Conservation (phyloP, 2,329 filamentous ascomycete genomes). For the Paecilomyces fulvus region DNA sequence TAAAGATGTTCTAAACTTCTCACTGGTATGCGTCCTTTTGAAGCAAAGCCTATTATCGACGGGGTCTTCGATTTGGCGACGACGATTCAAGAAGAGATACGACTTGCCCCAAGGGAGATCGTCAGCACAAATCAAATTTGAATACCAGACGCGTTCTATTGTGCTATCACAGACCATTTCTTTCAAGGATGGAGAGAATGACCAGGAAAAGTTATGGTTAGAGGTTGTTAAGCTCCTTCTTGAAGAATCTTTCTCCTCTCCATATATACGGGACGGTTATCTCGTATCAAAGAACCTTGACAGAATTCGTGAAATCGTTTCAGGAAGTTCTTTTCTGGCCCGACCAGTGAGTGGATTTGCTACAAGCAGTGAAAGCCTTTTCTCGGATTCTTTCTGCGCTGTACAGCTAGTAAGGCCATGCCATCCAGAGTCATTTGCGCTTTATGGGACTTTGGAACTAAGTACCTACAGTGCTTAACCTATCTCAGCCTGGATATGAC, state of each 20-base stretch:
- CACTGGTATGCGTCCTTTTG: constrained; percentile 17
- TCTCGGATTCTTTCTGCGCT: constrained; percentile 18
- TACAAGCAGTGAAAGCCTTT: constrained; percentile 1
- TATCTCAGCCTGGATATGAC: constrained; percentile 23
- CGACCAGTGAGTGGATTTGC: constrained; percentile 13
- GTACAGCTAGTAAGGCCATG: constrained; percentile 21
- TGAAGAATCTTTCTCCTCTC: constrained; percentile 12
- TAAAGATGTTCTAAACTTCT: constrained; percentile 22
- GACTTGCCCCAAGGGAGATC: constrained; percentile 17
- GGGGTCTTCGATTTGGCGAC: constrained; percentile 26
- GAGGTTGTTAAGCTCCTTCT: constrained; percentile 22
- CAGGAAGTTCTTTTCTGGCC: constrained; percentile 14
- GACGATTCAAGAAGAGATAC: constrained; percentile 24
- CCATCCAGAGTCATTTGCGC: constrained; percentile 1
- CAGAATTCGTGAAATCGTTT: constrained; percentile 12
- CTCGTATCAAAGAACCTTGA: constrained; percentile 15
- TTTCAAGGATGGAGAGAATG: constrained; percentile 17
- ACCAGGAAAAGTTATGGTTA: constrained; percentile 21
- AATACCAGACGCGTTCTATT: constrained; percentile 29
- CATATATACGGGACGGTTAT: not conserved
- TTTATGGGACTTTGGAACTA: not conserved
- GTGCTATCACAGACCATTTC: constrained; percentile 20
- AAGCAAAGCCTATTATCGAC: constrained; percentile 15
- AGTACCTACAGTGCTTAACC: constrained; percentile 21
- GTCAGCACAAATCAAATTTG: constrained; percentile 18